Evolutionary conservation across 108 stramenopile species (phyloP), one percentile per base, ranked within the genome.

Genomic region (Fragilaria crotonensis): DNA sequence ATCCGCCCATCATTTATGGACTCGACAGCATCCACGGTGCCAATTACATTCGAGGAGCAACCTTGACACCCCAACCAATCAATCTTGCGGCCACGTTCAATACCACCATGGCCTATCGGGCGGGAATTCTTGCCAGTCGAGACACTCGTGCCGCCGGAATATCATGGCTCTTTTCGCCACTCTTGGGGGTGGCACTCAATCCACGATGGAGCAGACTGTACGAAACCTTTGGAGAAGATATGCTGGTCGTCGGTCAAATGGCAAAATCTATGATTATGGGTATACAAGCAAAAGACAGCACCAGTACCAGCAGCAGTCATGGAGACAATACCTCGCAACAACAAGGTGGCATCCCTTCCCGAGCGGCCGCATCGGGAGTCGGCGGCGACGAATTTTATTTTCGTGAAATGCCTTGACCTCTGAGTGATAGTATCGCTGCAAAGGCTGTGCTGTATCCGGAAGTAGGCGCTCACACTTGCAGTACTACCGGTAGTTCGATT

Each of bases 151-250:
- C 75, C 4, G 89, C 79, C 0, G 89, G 83, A 0, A 77, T 94
- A 28, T 64, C 67, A 3, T 94, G 93, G 93, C 56, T 94, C 17
- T 94, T 90, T 71, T 60, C 76, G 29, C 93, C 93, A 0, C 51
- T 94, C 5, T 60, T 94, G 45, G 93, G 93, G 7, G 30, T 94
- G 32, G 79, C 80, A 9, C 69, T 74, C 60, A 66, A 87, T 41
- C 83, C 89, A 3, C 57, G 67, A 29, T 94, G 89, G 89, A 52
- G 74, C 17, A 67, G 89, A 3, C 71, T 84, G 9, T 89, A 77
- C 64, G 93, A 94, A 64, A 90, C 87, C 17, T 94, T 89, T 72
- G 93, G 93, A 5, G 93, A 94, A 59, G 88, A 89, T 67, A 88
- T 88, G 0, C 19, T 64, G 3, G 9, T 93, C 4, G 80, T 81